Evolutionary conservation across 139 green algal species (phyloP).

Genomic region (Micractinium conductrix): DNA sequence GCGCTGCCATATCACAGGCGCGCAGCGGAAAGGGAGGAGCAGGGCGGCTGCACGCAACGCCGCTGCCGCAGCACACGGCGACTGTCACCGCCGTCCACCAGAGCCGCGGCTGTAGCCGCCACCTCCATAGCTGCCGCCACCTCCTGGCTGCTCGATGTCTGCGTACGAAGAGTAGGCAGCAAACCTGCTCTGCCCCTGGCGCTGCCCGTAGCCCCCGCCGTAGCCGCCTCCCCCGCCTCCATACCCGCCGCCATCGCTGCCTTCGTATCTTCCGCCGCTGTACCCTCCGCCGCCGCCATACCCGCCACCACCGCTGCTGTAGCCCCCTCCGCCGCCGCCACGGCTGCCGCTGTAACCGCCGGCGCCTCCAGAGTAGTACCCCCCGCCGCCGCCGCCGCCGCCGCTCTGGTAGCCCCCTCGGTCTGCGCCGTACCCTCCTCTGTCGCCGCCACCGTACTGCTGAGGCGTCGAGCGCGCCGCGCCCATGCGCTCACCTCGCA

Average conservation of each 20-base stretch:
- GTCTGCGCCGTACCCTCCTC: background rate
- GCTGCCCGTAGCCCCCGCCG: background rate
- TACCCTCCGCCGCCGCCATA: background rate
- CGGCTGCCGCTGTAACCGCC: background rate
- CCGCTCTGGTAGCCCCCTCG: background rate
- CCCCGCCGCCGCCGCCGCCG: background rate
- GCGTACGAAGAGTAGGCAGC: background rate
- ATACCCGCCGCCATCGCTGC: background rate
- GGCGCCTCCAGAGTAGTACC: background rate
- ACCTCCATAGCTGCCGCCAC: background rate
- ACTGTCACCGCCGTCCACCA: no score
- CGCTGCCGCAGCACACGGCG: no score
- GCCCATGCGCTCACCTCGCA: conserved; percentile 20
- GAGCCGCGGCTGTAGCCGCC: background rate
- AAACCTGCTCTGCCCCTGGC: background rate
- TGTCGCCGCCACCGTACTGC: background rate
- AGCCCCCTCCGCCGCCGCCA: no score
- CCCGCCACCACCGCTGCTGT: background rate
- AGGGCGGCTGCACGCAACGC: no score
- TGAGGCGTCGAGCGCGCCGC: background rate
- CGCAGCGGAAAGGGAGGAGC: no score
- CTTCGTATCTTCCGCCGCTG: background rate
- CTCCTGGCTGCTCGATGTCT: background rate
- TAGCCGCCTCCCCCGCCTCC: background rate
- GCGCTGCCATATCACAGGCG: no score